Conservation (phyloP, 2,329 filamentous ascomycete genomes). For the Beauveria asiatica region DNA sequence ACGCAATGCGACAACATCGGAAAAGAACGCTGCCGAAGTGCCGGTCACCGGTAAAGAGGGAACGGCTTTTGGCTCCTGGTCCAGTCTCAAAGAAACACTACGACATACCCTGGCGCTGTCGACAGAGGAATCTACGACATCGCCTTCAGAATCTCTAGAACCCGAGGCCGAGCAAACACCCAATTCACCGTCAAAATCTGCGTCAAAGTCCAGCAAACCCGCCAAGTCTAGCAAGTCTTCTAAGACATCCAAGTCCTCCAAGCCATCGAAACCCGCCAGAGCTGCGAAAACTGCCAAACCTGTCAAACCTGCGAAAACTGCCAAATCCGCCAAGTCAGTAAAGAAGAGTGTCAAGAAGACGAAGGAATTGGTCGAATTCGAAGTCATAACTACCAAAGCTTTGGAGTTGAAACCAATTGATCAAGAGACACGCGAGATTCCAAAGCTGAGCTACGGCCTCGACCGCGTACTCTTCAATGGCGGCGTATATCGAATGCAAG, state of each 20-base stretch:
- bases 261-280: no score
- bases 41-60: not conserved
- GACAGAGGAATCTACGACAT: not conserved
- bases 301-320: no score
- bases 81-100: not conserved
- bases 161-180: not conserved
- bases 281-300: no score
- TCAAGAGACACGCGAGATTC: constrained; percentile 34
- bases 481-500: constrained; percentile 85
- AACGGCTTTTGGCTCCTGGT: not conserved
- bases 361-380: constrained; percentile 18
- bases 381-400: constrained; percentile 19
- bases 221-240: not conserved
- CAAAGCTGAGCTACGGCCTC: constrained; percentile 62
- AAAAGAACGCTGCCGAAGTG: not conserved
- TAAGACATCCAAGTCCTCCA: no score
- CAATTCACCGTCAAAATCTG: not conserved
- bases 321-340: not conserved
- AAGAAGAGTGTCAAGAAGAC: not conserved
- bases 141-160: not conserved
- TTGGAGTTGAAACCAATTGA: constrained; percentile 25
- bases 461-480: constrained; percentile 93
- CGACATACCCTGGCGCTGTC: not conserved
- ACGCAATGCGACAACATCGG: not conserved
- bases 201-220: not conserved